Percentiles rank a stretch among this genome's conserved stretches.
Conservation (phyloP, 2,329 filamentous ascomycete genomes). For the Penicillium sp. region DNA sequence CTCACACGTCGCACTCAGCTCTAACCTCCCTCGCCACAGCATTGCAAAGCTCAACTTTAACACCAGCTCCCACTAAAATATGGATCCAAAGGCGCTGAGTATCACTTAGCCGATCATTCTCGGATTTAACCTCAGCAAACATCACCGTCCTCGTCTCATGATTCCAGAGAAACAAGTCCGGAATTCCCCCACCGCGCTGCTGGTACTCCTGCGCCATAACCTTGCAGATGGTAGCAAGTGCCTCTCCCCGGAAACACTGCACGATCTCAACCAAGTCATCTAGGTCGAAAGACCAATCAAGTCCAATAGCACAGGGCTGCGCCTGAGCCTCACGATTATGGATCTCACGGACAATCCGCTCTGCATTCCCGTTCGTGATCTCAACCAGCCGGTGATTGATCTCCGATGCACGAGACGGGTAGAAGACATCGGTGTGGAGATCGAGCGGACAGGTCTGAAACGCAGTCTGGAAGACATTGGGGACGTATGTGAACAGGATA, state of each 20-base stretch:
- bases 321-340: slow-evolving; percentile 67
- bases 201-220: slow-evolving; percentile 95
- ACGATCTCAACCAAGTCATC: slow-evolving; percentile 78
- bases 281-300: slow-evolving; percentile 85
- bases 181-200: slow-evolving; percentile 80
- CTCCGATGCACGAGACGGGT: slow-evolving; percentile 77
- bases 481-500: slow-evolving; percentile 86
- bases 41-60: slow-evolving; percentile 78
- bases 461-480: slow-evolving; percentile 94
- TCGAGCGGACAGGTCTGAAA: slow-evolving; percentile 95
- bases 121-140: slow-evolving; percentile 78
- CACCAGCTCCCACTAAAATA: slow-evolving; percentile 79
- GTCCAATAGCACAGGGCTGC: slow-evolving; percentile 81
- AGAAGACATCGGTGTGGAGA: slow-evolving; percentile 90
- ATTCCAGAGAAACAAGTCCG: slow-evolving; percentile 89
- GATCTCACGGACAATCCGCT: slow-evolving; percentile 64
- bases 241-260: slow-evolving; percentile 73
- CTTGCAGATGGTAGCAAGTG: slow-evolving; percentile 81
- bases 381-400: slow-evolving; percentile 84
- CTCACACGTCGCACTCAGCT: slow-evolving; percentile 4
- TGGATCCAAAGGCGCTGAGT: slow-evolving; percentile 97
- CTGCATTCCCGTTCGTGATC: slow-evolving; percentile 79
- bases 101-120: slow-evolving; percentile 91
- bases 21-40: slow-evolving; percentile 60
- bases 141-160: slow-evolving; percentile 61